A percentile compares a stretch with the other conserved stretches of the same genome.
Evolutionary conservation across 225 moss, liverwort and hornwort species (phyloP).

Genomic region (Anthoceros angustus): DNA sequence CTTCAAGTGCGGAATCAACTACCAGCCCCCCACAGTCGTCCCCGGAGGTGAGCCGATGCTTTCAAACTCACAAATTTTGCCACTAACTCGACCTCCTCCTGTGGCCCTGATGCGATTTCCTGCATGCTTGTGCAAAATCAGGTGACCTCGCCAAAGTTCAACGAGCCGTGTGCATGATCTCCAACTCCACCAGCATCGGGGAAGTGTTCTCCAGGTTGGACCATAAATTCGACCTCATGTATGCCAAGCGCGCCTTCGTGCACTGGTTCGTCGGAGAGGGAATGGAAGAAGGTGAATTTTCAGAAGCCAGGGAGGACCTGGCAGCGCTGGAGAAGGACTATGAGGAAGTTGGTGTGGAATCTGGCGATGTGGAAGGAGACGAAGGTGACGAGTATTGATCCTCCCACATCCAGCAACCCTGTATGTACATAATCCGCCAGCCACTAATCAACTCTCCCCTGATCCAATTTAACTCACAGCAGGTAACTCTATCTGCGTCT

Average conservation of each 20-base stretch:
- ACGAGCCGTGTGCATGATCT: not conserved
- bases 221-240: conserved; percentile 1
- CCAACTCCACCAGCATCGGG: not conserved
- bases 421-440: not conserved
- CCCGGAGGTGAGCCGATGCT: not conserved
- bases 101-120: not conserved
- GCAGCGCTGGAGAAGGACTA: conserved; percentile 4
- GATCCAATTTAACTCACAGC: no score
- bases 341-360: conserved; percentile 4
- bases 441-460: no score
- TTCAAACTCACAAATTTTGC: not conserved
- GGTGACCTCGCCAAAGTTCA: conserved; percentile 3
- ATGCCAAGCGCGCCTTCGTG: not conserved
- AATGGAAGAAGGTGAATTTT: conserved; percentile 4
- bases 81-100: not conserved
- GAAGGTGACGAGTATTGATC: conserved; percentile 1
- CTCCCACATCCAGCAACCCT: not conserved
- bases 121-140: not conserved
- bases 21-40: conserved; percentile 1
- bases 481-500: no score
- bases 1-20: conserved; percentile 6
- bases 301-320: not conserved
- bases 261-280: conserved; percentile 2
- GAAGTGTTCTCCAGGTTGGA: conserved; percentile 2
- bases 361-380: not conserved